Conservation (phyloP, 139 green algal genomes). For the Chlamydomonas eustigma region DNA sequence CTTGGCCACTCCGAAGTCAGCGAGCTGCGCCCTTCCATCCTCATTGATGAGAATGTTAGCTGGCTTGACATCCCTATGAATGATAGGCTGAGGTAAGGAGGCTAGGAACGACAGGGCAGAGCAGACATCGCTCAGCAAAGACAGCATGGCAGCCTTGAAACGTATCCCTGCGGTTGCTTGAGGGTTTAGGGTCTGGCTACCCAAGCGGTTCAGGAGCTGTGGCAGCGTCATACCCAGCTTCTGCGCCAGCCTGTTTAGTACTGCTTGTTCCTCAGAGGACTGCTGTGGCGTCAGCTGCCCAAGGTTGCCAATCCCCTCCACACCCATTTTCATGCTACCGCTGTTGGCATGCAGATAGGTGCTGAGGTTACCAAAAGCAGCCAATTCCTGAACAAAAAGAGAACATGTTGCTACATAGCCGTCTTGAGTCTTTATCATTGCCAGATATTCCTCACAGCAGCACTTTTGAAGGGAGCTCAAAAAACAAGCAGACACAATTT, state of each 20-base stretch:
- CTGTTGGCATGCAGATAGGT: neutral
- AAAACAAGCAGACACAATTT: too few relatives aligned
- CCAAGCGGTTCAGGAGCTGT: neutral
- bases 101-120: neutral
- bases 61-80: neutral
- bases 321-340: too few relatives aligned
- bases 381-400: neutral
- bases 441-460: neutral
- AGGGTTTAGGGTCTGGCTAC: neutral
- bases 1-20: neutral
- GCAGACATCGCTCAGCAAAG: neutral
- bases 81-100: neutral
- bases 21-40: neutral
- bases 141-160: neutral
- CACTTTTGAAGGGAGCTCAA: too few relatives aligned
- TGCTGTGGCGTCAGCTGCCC: too few relatives aligned
- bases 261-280: neutral
- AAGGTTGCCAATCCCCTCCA: too few relatives aligned
- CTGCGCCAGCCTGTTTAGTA: neutral
- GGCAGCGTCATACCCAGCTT: neutral
- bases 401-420: too few relatives aligned
- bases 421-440: neutral
- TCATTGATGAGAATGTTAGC: neutral
- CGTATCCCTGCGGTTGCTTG: too few relatives aligned
- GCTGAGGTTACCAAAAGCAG: neutral